A percentile compares a stretch with the other conserved stretches of the same genome.
Evolutionary conservation across 176 grass and related monocot species (phyloP).

Genomic region (Panicum miliaceum): DNA sequence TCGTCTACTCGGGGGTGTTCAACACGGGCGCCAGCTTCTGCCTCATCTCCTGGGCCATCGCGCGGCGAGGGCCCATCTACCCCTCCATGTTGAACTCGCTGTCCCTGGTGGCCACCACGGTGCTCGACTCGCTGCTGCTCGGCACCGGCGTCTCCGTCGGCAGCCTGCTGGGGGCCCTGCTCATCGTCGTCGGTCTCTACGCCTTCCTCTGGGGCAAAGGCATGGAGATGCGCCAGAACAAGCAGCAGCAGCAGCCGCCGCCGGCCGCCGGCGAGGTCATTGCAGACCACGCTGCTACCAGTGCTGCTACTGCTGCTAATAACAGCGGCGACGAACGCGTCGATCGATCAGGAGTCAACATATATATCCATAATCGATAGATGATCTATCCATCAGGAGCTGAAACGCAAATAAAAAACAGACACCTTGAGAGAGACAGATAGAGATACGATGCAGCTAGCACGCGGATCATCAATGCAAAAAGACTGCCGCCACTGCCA

Average conservation of each 20-base stretch:
- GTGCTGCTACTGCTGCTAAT: too few species aligned
- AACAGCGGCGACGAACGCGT: too few species aligned
- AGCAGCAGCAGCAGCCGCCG: not conserved
- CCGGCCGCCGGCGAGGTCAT: too few species aligned
- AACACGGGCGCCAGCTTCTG: slow-evolving; percentile 52
- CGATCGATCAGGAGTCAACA: too few species aligned
- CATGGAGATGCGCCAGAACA: slow-evolving; percentile 6
- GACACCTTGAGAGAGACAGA: too few species aligned
- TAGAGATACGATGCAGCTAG: too few species aligned
- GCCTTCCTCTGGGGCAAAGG: slow-evolving; percentile 59
- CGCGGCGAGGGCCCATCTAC: slow-evolving; percentile 45
- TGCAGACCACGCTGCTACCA: too few species aligned
- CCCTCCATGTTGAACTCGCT: slow-evolving; percentile 63
- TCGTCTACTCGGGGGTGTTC: slow-evolving; percentile 50
- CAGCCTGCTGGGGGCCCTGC: slow-evolving; percentile 39
- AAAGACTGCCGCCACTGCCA: too few species aligned
- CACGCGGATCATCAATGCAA: too few species aligned
- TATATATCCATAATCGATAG: too few species aligned
- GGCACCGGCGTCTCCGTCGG: slow-evolving; percentile 44
- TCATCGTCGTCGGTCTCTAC: slow-evolving; percentile 56
- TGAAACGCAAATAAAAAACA: too few species aligned
- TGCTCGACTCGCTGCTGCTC: slow-evolving; percentile 35
- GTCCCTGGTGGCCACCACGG: slow-evolving; percentile 35
- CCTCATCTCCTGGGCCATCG: slow-evolving; percentile 45
- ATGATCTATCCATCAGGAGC: too few species aligned